phyloP scores from a whole-genome alignment of 129 eudicot species.

The Helichrysum umbraculigerum region DNA sequence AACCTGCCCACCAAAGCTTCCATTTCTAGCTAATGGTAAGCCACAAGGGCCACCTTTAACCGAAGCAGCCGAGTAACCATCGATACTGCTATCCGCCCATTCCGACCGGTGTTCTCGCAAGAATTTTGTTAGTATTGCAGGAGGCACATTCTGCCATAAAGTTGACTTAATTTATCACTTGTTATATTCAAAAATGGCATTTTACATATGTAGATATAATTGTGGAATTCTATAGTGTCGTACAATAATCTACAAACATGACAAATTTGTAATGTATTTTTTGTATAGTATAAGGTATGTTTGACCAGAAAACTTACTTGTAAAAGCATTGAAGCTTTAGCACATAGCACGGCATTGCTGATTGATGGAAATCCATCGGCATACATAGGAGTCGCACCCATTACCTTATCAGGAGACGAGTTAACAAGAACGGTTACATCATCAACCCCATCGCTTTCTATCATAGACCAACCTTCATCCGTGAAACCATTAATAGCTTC shows the following conservation, averaged over 20 bases:
- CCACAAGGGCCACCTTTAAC: slow-evolving; percentile 80
- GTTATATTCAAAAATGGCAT: background rate
- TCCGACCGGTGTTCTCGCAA: slow-evolving; percentile 93
- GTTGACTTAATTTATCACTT: background rate
- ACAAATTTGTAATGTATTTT: background rate
- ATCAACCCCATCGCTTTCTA: slow-evolving; percentile 86
- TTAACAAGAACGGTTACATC: slow-evolving; percentile 78
- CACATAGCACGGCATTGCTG: slow-evolving; percentile 72
- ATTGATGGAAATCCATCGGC: slow-evolving; percentile 77
- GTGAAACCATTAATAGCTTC: slow-evolving; percentile 89
- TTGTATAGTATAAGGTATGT: background rate
- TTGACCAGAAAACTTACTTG: slow-evolving; percentile 55
- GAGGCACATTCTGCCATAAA: slow-evolving; percentile 83
- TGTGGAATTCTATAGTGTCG: background rate
- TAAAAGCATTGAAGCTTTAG: slow-evolving; percentile 94
- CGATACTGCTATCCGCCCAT: slow-evolving; percentile 95
- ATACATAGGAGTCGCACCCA: slow-evolving; percentile 59
- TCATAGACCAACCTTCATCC: slow-evolving; percentile 91
- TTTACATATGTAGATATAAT: background rate
- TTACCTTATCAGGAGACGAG: slow-evolving; percentile 69
- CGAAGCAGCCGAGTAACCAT: slow-evolving; percentile 90
- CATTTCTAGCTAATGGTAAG: slow-evolving; percentile 61
- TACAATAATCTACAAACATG: background rate
- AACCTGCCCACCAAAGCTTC: slow-evolving; percentile 84
- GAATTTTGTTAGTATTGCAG: slow-evolving; percentile 85